Percentiles rank a stretch among this genome's conserved stretches.
These are phyloP conservation scores for Pisolithus thermaeus DNA, from an alignment of 1,284 basidiomycete species.

Conservation along the genomic window DNA sequence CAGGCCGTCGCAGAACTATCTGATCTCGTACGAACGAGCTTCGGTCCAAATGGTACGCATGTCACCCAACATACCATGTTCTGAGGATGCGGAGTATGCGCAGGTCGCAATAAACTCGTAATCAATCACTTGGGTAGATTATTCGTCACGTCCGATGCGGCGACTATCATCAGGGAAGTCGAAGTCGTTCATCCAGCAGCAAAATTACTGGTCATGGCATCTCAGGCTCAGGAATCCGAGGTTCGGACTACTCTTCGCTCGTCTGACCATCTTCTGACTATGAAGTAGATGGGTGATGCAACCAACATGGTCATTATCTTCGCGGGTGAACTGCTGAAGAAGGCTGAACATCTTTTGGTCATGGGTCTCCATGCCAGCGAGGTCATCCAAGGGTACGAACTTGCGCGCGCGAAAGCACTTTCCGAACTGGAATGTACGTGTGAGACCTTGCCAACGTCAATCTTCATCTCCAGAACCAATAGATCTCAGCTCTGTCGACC, in stretches of 20 bases:
- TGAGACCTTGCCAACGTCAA: not conserved
- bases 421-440: slow-evolving; percentile 86
- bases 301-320: slow-evolving; percentile 96
- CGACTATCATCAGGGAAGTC: slow-evolving; percentile 97
- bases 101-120: slow-evolving; percentile 91
- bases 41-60: slow-evolving; percentile 87
- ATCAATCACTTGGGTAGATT: slow-evolving; percentile 95
- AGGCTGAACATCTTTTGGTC: slow-evolving; percentile 86
- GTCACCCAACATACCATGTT: not conserved
- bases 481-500: slow-evolving; percentile 51
- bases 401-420: slow-evolving; percentile 84
- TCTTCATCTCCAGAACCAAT: slow-evolving; percentile 9
- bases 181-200: slow-evolving; percentile 98
- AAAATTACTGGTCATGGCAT: slow-evolving; percentile 96
- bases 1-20: slow-evolving; percentile 92
- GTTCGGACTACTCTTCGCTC: slow-evolving; percentile 36
- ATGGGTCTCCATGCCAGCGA: slow-evolving; percentile 98
- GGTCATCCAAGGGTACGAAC: slow-evolving; percentile 92
- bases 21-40: slow-evolving; percentile 93
- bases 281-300: slow-evolving; percentile 84
- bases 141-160: slow-evolving; percentile 98
- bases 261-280: not conserved
- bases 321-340: slow-evolving; percentile 93
- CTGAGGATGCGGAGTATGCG: slow-evolving; percentile 2
- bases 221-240: slow-evolving; percentile 94